Percentiles rank a stretch among this genome's conserved stretches.
phyloP scores from a whole-genome alignment of 352 stramenopile genomes.

The Phytophthora pini region DNA sequence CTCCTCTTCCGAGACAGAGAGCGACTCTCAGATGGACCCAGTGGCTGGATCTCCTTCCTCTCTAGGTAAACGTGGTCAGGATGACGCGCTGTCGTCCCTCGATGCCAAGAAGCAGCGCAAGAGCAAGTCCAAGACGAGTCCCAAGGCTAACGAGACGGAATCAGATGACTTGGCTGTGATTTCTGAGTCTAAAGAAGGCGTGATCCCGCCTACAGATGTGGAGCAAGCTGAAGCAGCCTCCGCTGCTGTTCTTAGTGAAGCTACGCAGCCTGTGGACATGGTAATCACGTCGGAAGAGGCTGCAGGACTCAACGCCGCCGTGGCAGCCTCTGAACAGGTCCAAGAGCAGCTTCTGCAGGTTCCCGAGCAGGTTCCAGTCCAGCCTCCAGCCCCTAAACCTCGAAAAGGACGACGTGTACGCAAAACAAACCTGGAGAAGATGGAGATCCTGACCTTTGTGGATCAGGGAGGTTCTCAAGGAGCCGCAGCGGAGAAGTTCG shows the following conservation, averaged over 20 bases:
- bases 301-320: slow-evolving; percentile 17
- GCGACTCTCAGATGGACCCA: background rate
- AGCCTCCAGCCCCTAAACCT: slow-evolving; percentile 13
- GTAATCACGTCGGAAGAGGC: slow-evolving; percentile 24
- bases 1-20: slow-evolving; percentile 21
- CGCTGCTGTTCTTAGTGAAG: slow-evolving; percentile 2
- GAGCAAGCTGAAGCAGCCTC: background rate
- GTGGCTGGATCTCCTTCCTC: slow-evolving; percentile 2
- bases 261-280: slow-evolving; percentile 19
- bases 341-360: too few relatives aligned
- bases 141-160: slow-evolving; percentile 6
- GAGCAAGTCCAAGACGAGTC: slow-evolving; percentile 6
- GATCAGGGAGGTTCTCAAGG: slow-evolving; percentile 81
- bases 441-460: slow-evolving; percentile 83
- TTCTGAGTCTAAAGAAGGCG: slow-evolving; percentile 10
- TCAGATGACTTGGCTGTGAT: slow-evolving; percentile 1
- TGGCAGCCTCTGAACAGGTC: background rate
- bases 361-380: slow-evolving; percentile 6
- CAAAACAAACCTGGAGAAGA: slow-evolving; percentile 86
- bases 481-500: slow-evolving; percentile 79
- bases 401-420: slow-evolving; percentile 70
- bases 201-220: background rate
- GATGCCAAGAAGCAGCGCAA: slow-evolving; percentile 30
- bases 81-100: slow-evolving; percentile 6
- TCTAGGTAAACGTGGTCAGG: slow-evolving; percentile 13